Evolutionary conservation across 2,329 filamentous ascomycete genomes (phyloP), one percentile per base, ranked within the genome.

Genomic region (Colletotrichum sp.): DNA sequence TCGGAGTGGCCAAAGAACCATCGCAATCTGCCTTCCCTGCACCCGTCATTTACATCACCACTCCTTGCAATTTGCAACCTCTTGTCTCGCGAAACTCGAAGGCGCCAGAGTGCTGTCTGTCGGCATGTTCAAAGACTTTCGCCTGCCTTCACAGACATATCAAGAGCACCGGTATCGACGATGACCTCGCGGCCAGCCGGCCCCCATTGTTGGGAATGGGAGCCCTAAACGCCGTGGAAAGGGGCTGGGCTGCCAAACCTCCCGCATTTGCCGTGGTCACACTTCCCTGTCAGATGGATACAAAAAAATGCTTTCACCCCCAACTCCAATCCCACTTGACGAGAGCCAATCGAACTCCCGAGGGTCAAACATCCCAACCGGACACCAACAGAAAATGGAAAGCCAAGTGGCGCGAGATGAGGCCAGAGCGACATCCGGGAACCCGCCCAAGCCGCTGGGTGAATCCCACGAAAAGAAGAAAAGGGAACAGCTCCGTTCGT

Each of bases 261-360:
- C 65, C 69, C 49, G 65, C 70, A 52, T 75, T 69, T 75, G 52
- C 68, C 55, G 57, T 68, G 63, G 44, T 55, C 69, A 49, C 34
- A 57, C 57, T 69, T 76, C 73, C 74, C 74, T 76, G 71, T 75
- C 66, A 65, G 49, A 74, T 65, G 74, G 74, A 65, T 76, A 66
- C 36, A 62, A 75, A 60, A 49, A 76, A 76, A 24, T 24, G 26
- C 39, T 63, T 59, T 44, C 49, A 68, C 67, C 59, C 64, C 70
- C 32, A 76, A 76, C 64, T 69, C 39, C 60, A 65, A 74, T 76
- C 57, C 62, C 65, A 66, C 74, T 34, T 60, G 74, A 60, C 30
- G 71, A 75, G 65, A 71, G 66, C 74, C 74, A 76, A 76, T 71
- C 65, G 71, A 66, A 70, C 71, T 32, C 65, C 30, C 49, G 44